A percentile compares a stretch with the other conserved stretches of the same genome.
Evolutionary conservation across 768 basidiomycete species (phyloP).

Genomic region (Termitomyces titanicus): DNA sequence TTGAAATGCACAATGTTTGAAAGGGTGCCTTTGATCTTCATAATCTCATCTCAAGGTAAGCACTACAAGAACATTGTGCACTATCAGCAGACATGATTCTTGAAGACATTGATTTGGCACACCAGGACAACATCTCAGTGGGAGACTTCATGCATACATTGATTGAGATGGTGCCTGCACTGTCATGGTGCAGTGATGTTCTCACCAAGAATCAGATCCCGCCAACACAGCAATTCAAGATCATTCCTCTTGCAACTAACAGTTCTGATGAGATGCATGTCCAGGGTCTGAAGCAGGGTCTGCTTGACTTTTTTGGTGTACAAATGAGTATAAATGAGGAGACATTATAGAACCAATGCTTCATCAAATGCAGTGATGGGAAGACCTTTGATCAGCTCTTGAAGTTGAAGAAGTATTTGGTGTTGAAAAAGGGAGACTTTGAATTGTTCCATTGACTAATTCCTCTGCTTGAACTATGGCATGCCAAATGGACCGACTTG

Average conservation of each 20-base stretch:
- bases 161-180: neutral
- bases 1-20: conserved; percentile 11
- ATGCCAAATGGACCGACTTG: conserved; percentile 29
- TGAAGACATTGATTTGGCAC: no score
- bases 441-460: conserved; percentile 17
- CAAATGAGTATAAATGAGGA: conserved; percentile 2
- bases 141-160: neutral
- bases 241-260: no score
- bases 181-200: neutral
- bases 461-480: conserved; percentile 27
- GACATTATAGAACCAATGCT: no score
- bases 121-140: no score
- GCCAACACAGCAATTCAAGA: neutral
- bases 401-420: conserved; percentile 5
- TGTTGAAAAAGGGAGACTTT: conserved; percentile 14
- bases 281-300: conserved; percentile 16
- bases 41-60: neutral
- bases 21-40: conserved; percentile 8
- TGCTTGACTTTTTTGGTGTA: conserved; percentile 13
- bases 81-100: neutral
- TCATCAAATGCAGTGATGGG: no score
- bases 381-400: no score
- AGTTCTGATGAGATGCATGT: no score
- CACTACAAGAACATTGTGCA: neutral
- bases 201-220: conserved; percentile 13